A percentile compares a stretch with the other conserved stretches of the same genome.
phyloP scores from a whole-genome alignment of 2,329 filamentous ascomycete genomes.

The Aureobasidium lini region DNA sequence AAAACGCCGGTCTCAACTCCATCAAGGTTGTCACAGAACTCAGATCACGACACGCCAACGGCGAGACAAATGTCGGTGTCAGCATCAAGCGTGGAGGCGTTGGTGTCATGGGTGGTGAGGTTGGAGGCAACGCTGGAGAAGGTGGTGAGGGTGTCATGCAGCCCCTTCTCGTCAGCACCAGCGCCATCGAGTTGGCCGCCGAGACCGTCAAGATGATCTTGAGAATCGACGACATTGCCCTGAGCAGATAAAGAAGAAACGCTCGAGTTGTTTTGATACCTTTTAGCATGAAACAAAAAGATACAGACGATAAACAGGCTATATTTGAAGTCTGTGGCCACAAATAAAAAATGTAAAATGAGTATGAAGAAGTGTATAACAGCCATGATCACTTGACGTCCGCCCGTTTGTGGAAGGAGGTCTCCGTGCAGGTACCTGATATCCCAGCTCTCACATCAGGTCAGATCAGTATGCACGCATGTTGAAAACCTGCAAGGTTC shows the following conservation, averaged over 20 bases:
- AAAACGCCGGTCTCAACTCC: conserved; percentile 95
- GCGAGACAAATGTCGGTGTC: conserved; percentile 91
- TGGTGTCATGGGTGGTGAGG: conserved; percentile 76
- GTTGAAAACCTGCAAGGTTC: neutral
- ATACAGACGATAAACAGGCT: neutral
- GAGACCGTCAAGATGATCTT: conserved; percentile 97
- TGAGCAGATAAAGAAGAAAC: conserved; percentile 31
- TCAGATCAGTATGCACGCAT: neutral
- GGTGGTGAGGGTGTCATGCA: conserved; percentile 66
- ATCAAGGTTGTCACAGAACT: conserved; percentile 98
- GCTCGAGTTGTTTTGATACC: neutral
- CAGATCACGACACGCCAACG: conserved; percentile 86
- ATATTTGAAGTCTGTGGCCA: conserved; percentile 4
- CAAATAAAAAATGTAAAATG: conserved; percentile 8
- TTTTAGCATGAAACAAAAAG: neutral
- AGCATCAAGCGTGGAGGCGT: conserved; percentile 98
- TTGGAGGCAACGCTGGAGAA: conserved; percentile 22
- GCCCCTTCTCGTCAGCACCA: conserved; percentile 91
- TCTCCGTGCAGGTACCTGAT: too few species aligned
- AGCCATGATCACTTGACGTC: neutral
- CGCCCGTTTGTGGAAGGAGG: too few species aligned
- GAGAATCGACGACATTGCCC: conserved; percentile 59
- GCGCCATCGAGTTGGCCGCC: conserved; percentile 90
- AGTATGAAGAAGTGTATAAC: neutral
- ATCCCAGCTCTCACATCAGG: neutral